These are phyloP conservation scores for Claviceps digitariae DNA, from an alignment of 2,329 filamentous ascomycete species.

Conservation along the genomic window DNA sequence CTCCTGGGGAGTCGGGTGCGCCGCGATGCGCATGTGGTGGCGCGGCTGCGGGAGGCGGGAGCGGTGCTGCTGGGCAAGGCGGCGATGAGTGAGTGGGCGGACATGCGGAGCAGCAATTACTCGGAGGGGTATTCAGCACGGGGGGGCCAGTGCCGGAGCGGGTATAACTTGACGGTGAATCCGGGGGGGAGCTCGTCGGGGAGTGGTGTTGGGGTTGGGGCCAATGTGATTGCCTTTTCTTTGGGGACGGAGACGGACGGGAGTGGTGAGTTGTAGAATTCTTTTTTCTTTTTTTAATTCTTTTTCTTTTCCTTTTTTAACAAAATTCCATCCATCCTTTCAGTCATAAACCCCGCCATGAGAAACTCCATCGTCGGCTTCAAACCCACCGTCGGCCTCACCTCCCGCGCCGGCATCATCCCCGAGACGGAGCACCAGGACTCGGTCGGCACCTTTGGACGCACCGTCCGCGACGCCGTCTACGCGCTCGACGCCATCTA, in stretches of 20 bases:
- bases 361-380: conserved; percentile 57
- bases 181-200: conserved; percentile 59
- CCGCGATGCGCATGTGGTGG: conserved; percentile 52
- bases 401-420: conserved; percentile 49
- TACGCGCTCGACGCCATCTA: conserved; percentile 56
- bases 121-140: conserved; percentile 53
- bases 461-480: conserved; percentile 54
- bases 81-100: conserved; percentile 60
- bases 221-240: conserved; percentile 49
- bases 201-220: conserved; percentile 48
- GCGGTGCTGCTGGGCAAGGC: conserved; percentile 60
- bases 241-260: conserved; percentile 66
- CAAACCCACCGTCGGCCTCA: conserved; percentile 63
- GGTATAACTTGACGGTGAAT: conserved; percentile 56
- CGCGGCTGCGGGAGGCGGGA: conserved; percentile 47
- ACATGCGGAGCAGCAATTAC: conserved; percentile 54
- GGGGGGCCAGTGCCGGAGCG: conserved; percentile 49
- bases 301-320: too few species aligned
- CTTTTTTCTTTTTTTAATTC: not conserved
- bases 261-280: conserved; percentile 27
- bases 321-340: too few species aligned
- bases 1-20: conserved; percentile 53
- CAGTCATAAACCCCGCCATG: conserved; percentile 57
- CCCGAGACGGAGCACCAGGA: conserved; percentile 57
- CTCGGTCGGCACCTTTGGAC: conserved; percentile 52